Conservation (phyloP, 441 rosid genomes). For the Erysimum cheiri region DNA sequence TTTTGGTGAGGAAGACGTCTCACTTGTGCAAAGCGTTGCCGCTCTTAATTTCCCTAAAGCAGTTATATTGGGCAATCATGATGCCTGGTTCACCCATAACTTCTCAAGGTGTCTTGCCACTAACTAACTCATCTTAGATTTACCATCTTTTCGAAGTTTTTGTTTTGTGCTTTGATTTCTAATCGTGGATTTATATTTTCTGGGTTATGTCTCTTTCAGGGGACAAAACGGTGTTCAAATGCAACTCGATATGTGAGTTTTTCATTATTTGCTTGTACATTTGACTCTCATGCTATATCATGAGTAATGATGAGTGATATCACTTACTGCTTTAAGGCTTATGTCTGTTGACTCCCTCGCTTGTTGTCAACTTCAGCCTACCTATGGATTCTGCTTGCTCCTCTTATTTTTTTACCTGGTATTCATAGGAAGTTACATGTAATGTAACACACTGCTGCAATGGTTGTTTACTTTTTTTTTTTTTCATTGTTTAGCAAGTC, state of each 20-base stretch:
- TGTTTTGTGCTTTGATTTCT: constrained; percentile 22
- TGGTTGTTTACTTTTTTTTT: neutral
- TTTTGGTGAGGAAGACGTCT: constrained; percentile 81
- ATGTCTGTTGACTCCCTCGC: neutral
- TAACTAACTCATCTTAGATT: neutral
- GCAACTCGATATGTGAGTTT: constrained; percentile 85
- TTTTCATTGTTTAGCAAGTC: neutral
- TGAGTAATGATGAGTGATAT: no score
- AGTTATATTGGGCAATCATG: constrained; percentile 89
- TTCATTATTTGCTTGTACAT: constrained; percentile 20
- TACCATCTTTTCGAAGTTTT: neutral
- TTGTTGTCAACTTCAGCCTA: constrained; percentile 1
- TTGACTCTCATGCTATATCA: constrained; percentile 1
- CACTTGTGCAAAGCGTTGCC: constrained; percentile 71
- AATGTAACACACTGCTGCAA: neutral
- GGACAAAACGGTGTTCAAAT: constrained; percentile 66
- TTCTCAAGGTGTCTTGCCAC: constrained; percentile 61
- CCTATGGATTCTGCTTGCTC: constrained; percentile 8
- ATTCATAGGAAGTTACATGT: neutral
- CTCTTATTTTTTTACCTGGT: neutral
- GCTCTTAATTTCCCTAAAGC: constrained; percentile 75
- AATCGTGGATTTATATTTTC: constrained; percentile 18
- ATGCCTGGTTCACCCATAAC: constrained; percentile 75
- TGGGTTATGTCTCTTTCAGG: constrained; percentile 47
- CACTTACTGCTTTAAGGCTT: constrained; percentile 12